Evolutionary conservation across 352 stramenopile species (phyloP).

Genomic region (Aphanomyces invadans): DNA sequence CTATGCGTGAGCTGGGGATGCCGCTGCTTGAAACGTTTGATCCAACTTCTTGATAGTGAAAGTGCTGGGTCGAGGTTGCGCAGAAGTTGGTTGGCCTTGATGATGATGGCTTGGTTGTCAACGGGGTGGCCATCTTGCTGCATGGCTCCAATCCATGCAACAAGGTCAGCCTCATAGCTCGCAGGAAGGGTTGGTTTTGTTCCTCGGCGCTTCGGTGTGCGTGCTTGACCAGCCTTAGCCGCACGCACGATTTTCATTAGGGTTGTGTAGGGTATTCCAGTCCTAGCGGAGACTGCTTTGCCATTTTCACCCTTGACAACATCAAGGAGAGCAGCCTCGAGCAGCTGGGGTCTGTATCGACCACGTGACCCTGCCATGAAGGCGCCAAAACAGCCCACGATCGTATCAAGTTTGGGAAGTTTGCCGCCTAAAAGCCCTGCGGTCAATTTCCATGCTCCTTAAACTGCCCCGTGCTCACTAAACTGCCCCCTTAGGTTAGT

Average conservation of each 20-base stretch:
- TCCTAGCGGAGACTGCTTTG: background rate
- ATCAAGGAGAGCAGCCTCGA: too few relatives aligned
- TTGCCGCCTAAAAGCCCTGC: too few relatives aligned
- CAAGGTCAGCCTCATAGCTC: conserved; percentile 8
- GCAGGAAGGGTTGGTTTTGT: background rate
- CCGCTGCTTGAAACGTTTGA: conserved; percentile 26
- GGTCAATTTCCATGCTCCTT: too few relatives aligned
- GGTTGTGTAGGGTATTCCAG: background rate
- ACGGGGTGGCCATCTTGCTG: conserved; percentile 24
- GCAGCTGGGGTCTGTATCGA: too few relatives aligned
- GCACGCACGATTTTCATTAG: background rate
- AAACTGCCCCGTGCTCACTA: too few relatives aligned
- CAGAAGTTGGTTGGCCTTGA: conserved; percentile 21
- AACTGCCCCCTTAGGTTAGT: too few relatives aligned
- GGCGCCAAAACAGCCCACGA: too few relatives aligned
- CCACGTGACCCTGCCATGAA: too few relatives aligned
- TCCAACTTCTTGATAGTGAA: conserved; percentile 25
- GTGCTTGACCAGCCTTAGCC: background rate
- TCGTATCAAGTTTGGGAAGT: too few relatives aligned
- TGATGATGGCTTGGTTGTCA: conserved; percentile 17
- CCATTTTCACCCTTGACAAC: background rate
- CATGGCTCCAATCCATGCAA: conserved; percentile 27
- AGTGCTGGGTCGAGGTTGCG: background rate
- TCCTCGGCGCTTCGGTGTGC: background rate
- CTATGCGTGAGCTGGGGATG: conserved; percentile 14